These are phyloP conservation scores for Rhazya stricta DNA, from an alignment of 257 asterid genomes.

Conservation along the genomic window DNA sequence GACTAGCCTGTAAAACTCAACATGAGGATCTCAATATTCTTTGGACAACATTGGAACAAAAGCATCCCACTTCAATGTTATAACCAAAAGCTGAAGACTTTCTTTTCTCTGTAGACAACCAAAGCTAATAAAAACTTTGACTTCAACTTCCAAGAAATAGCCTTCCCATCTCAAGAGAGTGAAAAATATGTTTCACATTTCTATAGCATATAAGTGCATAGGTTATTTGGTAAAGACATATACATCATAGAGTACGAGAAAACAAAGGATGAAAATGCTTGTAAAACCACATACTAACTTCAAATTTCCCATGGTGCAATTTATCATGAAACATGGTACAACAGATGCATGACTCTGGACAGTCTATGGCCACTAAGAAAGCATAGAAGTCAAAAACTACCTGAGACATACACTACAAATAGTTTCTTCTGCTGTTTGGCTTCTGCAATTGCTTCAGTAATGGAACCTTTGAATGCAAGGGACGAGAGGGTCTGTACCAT, in stretches of 20 bases:
- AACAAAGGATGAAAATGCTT: background rate
- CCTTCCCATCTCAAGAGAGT: background rate
- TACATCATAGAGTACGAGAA: background rate
- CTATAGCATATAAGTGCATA: background rate
- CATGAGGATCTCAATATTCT: background rate
- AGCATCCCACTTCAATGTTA: background rate
- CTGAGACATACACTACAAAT: conserved; percentile 74
- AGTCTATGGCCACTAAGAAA: background rate
- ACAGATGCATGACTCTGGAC: background rate
- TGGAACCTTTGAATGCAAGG: conserved; percentile 74
- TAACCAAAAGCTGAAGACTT: background rate
- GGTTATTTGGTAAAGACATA: background rate
- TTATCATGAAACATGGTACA: background rate
- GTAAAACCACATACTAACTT: background rate
- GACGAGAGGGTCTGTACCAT: conserved; percentile 75
- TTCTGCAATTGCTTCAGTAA: conserved; percentile 69
- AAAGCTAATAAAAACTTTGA: background rate
- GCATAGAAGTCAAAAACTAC: conserved; percentile 24
- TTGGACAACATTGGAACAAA: background rate
- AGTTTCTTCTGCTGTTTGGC: conserved; percentile 87
- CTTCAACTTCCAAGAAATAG: background rate
- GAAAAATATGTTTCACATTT: background rate
- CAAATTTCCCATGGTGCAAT: background rate
- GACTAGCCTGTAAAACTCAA: background rate
- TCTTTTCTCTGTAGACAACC: background rate